Evolutionary conservation across 441 rosid genomes (phyloP).

Genomic region (Theobroma grandiflorum): DNA sequence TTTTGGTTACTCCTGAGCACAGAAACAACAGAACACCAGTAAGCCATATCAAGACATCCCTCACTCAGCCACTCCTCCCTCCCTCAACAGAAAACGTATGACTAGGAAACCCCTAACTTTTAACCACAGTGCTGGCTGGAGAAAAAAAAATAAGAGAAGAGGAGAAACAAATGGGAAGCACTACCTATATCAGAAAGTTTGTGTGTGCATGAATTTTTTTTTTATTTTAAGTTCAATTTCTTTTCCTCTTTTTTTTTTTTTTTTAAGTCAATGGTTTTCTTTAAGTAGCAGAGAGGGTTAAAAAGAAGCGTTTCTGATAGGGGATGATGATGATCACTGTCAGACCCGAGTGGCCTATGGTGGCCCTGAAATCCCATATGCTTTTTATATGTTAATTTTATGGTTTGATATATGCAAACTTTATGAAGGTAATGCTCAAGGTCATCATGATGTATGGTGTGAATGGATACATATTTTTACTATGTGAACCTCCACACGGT

Average conservation of each 20-base stretch:
- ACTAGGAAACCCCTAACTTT: constrained; percentile 34
- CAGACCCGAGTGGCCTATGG: constrained; percentile 21
- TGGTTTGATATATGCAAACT: constrained; percentile 45
- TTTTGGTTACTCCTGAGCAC: constrained; percentile 49
- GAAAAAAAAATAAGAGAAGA: neutral
- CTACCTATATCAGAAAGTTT: constrained; percentile 40
- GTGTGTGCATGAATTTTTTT: constrained; percentile 41
- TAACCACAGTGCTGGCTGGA: constrained; percentile 28
- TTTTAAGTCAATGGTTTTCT: constrained; percentile 29
- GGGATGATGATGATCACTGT: constrained; percentile 36
- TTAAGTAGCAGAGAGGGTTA: constrained; percentile 34
- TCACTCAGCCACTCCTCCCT: constrained; percentile 82
- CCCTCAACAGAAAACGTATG: constrained; percentile 87
- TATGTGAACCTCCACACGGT: no score
- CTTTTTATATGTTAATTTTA: constrained; percentile 36
- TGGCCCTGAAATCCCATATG: constrained; percentile 38
- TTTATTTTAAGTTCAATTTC: neutral
- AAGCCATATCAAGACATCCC: constrained; percentile 69
- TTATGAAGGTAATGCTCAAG: constrained; percentile 28
- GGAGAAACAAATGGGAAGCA: constrained; percentile 12
- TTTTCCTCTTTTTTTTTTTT: neutral
- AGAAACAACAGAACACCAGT: constrained; percentile 52
- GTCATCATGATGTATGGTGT: constrained; percentile 33
- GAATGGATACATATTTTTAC: constrained; percentile 34
- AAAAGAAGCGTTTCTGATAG: constrained; percentile 38